phyloP scores from a whole-genome alignment of 2,329 filamentous ascomycete species.

The Truncatella angustata region DNA sequence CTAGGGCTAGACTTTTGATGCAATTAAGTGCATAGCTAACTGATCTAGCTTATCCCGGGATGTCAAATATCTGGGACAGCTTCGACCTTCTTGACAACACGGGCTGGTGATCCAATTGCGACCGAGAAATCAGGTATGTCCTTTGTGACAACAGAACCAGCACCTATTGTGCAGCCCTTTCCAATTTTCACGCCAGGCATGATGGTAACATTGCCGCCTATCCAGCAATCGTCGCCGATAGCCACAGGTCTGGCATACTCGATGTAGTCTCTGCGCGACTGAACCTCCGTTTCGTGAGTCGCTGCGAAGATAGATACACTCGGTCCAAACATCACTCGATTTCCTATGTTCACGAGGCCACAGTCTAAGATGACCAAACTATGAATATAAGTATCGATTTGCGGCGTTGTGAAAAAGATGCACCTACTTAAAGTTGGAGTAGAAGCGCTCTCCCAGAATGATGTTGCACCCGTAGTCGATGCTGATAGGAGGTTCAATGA shows the following conservation, averaged over 20 bases:
- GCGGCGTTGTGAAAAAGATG: conserved; percentile 5
- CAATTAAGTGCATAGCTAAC: no score
- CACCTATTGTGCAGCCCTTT: conserved; percentile 49
- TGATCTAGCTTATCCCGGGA: no score
- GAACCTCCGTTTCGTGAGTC: conserved; percentile 67
- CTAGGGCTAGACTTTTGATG: no score
- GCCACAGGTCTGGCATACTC: conserved; percentile 45
- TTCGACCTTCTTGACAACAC: conserved; percentile 32
- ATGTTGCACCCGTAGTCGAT: conserved; percentile 69
- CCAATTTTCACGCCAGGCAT: conserved; percentile 53
- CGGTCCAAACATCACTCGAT: conserved; percentile 69
- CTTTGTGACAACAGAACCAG: conserved; percentile 49
- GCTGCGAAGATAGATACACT: conserved; percentile 70
- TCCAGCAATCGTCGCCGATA: conserved; percentile 56
- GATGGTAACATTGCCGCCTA: conserved; percentile 48
- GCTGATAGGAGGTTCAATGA: conserved; percentile 60
- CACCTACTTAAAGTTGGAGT: conserved; percentile 56
- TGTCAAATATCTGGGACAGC: conserved; percentile 5
- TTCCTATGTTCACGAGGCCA: conserved; percentile 67
- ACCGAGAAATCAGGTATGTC: conserved; percentile 47
- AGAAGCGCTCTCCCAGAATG: conserved; percentile 60
- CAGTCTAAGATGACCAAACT: conserved; percentile 68
- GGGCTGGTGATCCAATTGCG: conserved; percentile 47
- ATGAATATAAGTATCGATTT: background rate
- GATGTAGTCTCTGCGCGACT: conserved; percentile 43